Percentiles rank a stretch among this genome's conserved stretches.
phyloP scores from a whole-genome alignment of 2,329 filamentous ascomycete species.

The Alternaria metachromatica region DNA sequence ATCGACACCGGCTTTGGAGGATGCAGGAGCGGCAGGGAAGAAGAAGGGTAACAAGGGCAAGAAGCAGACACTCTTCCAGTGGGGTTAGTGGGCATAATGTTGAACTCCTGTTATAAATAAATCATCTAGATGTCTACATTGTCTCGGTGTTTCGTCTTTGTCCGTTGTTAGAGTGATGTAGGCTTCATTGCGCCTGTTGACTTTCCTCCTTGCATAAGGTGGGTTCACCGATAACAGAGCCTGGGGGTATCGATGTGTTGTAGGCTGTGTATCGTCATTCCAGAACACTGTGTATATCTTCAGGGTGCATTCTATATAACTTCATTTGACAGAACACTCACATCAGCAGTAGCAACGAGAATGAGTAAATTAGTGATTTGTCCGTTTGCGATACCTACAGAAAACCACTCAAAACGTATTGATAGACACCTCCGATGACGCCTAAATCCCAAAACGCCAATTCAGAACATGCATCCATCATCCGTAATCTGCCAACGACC shows the following conservation, averaged over 20 bases:
- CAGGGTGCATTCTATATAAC: not conserved
- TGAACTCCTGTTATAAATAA: not conserved
- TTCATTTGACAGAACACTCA: not conserved
- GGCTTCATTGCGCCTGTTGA: not conserved
- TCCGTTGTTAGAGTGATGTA: not conserved
- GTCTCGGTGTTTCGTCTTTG: not conserved
- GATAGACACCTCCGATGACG: not conserved
- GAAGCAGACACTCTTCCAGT: conserved; percentile 60
- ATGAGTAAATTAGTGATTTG: not conserved
- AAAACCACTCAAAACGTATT: not conserved
- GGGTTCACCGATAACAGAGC: not conserved
- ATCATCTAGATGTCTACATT: not conserved
- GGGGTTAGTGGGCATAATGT: conserved; percentile 44
- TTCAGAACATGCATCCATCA: not conserved
- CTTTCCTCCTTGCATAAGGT: not conserved
- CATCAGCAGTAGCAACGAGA: not conserved
- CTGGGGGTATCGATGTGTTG: not conserved
- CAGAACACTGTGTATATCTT: not conserved
- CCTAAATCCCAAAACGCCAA: not conserved
- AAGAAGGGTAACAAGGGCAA: conserved; percentile 59
- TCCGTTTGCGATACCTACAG: not conserved
- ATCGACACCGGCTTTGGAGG: conserved; percentile 31
- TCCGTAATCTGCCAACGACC: not conserved
- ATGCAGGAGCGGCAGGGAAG: conserved; percentile 41
- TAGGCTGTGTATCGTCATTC: not conserved